Conservation (phyloP, 345 rosid genomes). For the Gossypium turneri region DNA sequence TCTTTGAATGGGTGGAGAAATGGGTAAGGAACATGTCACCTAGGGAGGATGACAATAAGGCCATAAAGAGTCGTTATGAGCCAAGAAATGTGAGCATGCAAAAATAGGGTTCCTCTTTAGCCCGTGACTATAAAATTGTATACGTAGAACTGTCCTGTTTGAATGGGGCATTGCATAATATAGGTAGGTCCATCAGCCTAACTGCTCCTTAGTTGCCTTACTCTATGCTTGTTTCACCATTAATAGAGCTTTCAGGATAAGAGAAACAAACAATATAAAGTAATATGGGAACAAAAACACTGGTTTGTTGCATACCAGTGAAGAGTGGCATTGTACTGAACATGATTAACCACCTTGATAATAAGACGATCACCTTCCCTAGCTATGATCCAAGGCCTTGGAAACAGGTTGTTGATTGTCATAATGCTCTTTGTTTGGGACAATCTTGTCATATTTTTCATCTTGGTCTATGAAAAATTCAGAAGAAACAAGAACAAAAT, state of each 20-base stretch:
- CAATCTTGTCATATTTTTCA: constrained; percentile 61
- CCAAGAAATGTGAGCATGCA: constrained; percentile 60
- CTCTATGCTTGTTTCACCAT: constrained; percentile 39
- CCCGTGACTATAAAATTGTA: constrained; percentile 49
- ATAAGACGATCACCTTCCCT: constrained; percentile 70
- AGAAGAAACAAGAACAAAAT: neutral
- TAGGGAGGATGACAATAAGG: constrained; percentile 49
- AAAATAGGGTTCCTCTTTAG: constrained; percentile 52
- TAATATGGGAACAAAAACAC: neutral
- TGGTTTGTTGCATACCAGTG: constrained; percentile 51
- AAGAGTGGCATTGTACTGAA: constrained; percentile 55
- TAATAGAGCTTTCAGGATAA: neutral
- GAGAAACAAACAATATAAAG: neutral
- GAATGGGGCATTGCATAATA: constrained; percentile 51
- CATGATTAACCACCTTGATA: constrained; percentile 65
- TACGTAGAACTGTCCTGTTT: constrained; percentile 36
- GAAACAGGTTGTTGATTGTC: constrained; percentile 65
- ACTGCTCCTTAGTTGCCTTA: constrained; percentile 44
- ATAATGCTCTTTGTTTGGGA: constrained; percentile 68
- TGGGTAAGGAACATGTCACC: constrained; percentile 36
- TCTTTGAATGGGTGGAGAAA: constrained; percentile 44
- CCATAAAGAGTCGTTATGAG: constrained; percentile 43
- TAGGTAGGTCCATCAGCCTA: constrained; percentile 67
- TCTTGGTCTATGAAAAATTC: constrained; percentile 32
- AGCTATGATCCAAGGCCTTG: constrained; percentile 63